Evolutionary conservation across 148 eudicot genomes (phyloP).

Genomic region (Camellia japonica): DNA sequence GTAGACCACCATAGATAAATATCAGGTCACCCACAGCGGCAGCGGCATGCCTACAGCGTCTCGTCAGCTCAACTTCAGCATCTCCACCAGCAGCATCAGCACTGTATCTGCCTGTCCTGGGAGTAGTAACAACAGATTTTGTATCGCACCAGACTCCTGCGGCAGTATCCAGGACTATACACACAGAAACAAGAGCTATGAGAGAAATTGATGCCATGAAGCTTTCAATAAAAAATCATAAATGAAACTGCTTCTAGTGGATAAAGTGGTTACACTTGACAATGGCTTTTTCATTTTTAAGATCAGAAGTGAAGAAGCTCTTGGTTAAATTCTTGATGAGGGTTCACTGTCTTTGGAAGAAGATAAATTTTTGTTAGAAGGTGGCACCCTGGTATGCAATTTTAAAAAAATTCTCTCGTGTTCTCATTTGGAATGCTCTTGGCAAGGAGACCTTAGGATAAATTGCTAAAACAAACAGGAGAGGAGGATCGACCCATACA

Average conservation of each 20-base stretch:
- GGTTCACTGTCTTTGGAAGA: no score
- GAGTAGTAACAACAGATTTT: slow-evolving; percentile 90
- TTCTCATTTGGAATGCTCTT: no score
- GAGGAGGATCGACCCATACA: background rate
- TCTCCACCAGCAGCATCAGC: slow-evolving; percentile 99
- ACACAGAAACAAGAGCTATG: slow-evolving; percentile 6
- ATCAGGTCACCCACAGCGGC: slow-evolving; percentile 92
- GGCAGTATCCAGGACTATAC: slow-evolving; percentile 91
- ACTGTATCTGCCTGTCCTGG: slow-evolving; percentile 90
- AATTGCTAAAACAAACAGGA: no score
- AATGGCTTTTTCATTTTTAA: no score
- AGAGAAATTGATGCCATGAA: background rate
- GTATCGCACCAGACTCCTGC: slow-evolving; percentile 99
- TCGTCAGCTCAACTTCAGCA: slow-evolving; percentile 90
- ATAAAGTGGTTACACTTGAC: background rate
- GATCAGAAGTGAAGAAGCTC: no score
- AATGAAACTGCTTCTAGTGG: background rate
- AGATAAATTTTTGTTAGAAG: no score
- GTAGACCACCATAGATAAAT: slow-evolving; percentile 91
- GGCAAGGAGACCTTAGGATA: no score
- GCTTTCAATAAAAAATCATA: background rate
- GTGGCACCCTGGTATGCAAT: no score
- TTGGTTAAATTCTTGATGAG: no score
- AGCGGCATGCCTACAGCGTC: slow-evolving; percentile 99
- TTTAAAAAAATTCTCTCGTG: no score